Evolutionary conservation across 495 filamentous ascomycete genomes (phyloP).

Genomic region (Aspergillus coremiiformis): DNA sequence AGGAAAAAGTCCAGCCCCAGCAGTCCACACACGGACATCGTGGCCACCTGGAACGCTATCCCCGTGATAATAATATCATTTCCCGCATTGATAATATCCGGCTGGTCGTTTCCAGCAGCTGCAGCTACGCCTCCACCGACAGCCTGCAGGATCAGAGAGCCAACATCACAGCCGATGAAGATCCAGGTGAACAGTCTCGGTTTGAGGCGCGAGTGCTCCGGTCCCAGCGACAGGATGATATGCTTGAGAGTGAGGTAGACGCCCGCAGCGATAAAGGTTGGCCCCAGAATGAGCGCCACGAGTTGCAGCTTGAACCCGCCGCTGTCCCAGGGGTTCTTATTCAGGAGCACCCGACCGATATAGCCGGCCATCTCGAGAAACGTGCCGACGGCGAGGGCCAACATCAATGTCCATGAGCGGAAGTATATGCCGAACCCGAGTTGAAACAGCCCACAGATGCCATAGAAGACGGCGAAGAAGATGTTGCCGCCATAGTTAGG

Average conservation of each 20-base stretch:
- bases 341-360: constrained; percentile 50
- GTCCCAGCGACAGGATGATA: constrained; percentile 47
- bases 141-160: constrained; percentile 56
- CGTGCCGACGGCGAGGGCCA: constrained; percentile 44
- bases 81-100: constrained; percentile 19
- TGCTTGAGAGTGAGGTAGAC: constrained; percentile 66
- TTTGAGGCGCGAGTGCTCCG: constrained; percentile 46
- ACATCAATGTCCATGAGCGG: constrained; percentile 54
- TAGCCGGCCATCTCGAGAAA: constrained; percentile 49
- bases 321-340: constrained; percentile 52
- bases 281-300: constrained; percentile 57
- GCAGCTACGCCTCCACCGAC: constrained; percentile 58
- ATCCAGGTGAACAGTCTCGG: constrained; percentile 57
- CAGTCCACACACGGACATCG: constrained; percentile 50
- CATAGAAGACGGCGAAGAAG: constrained; percentile 54
- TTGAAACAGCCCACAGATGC: constrained; percentile 39
- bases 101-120: constrained; percentile 23
- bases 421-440: constrained; percentile 47
- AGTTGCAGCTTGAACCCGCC: constrained; percentile 60
- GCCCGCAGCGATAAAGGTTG: constrained; percentile 57
- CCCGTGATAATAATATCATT: constrained; percentile 65
- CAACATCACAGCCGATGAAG: constrained; percentile 61
- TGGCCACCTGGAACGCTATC: constrained; percentile 62
- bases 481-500: constrained; percentile 55
- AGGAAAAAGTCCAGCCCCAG: constrained; percentile 45